A percentile compares a stretch with the other conserved stretches of the same genome.
Conservation (phyloP, 176 grass and related monocot genomes). For the Eremochloa ophiuroides region DNA sequence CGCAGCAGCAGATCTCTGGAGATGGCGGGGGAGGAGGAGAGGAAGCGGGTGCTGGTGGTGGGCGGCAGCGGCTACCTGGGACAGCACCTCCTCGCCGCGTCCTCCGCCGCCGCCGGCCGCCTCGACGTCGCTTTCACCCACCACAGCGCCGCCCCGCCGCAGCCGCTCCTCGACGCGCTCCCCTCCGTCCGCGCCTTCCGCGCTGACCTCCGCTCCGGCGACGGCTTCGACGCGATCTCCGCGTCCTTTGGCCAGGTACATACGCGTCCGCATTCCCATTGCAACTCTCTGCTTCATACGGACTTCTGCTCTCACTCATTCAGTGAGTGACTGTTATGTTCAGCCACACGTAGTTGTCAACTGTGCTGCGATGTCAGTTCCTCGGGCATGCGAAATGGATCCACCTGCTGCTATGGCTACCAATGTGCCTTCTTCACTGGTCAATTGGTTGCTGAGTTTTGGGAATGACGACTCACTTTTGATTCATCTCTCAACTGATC, state of each 20-base stretch:
- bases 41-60: constrained; percentile 65
- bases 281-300: not conserved
- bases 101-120: not conserved
- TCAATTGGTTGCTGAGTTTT: constrained; percentile 60
- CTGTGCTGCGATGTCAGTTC: constrained; percentile 80
- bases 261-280: not conserved
- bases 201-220: constrained; percentile 62
- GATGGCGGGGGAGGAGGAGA: not conserved
- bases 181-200: constrained; percentile 54
- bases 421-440: constrained; percentile 66
- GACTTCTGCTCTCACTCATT: not conserved
- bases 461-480: constrained; percentile 43
- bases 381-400: constrained; percentile 74
- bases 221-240: constrained; percentile 45
- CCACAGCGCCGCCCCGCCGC: constrained; percentile 52
- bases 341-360: constrained; percentile 87
- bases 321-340: no score
- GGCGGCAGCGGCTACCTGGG: constrained; percentile 88
- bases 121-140: constrained; percentile 77
- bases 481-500: constrained; percentile 93
- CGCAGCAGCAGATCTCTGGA: not conserved
- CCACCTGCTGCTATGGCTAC: constrained; percentile 66
- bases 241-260: constrained; percentile 67
- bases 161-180: constrained; percentile 54
- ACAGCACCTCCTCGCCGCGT: constrained; percentile 67